Evolutionary conservation across 495 filamentous ascomycete species (phyloP).

Genomic region (Penicillium mononematosum): DNA sequence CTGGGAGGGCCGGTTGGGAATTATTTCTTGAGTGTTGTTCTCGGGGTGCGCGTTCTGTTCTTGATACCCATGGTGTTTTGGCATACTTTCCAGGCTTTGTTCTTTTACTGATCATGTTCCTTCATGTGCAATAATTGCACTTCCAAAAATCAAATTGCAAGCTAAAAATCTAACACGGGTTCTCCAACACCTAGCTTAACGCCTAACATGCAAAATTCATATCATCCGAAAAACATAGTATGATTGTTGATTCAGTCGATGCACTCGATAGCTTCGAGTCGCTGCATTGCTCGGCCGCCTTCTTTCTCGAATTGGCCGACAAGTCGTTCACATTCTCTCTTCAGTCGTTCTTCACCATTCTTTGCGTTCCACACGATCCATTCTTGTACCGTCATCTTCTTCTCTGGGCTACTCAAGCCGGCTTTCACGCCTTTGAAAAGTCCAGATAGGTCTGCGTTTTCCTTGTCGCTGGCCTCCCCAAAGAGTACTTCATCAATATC

Average conservation of each 20-base stretch:
- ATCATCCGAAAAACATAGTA: constrained; percentile 20
- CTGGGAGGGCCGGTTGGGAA: constrained; percentile 50
- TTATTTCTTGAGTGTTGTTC: constrained; percentile 36
- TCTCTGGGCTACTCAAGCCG: constrained; percentile 73
- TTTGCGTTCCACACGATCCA: constrained; percentile 84
- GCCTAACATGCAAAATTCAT: constrained; percentile 21
- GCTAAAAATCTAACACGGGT: constrained; percentile 5
- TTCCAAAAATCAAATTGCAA: constrained; percentile 5
- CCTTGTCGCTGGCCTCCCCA: constrained; percentile 48
- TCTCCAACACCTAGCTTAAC: constrained; percentile 18
- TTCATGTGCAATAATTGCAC: constrained; percentile 19
- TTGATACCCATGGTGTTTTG: constrained; percentile 45
- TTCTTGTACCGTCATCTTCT: constrained; percentile 86
- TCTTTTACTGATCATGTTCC: constrained; percentile 4
- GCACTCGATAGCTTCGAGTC: constrained; percentile 71
- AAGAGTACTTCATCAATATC: constrained; percentile 66
- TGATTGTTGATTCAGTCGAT: constrained; percentile 37
- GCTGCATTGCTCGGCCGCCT: constrained; percentile 71
- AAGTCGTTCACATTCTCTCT: constrained; percentile 74
- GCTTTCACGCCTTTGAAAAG: constrained; percentile 48
- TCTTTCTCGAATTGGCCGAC: constrained; percentile 79
- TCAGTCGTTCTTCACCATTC: constrained; percentile 73
- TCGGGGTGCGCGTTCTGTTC: constrained; percentile 7
- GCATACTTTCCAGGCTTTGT: constrained; percentile 11
- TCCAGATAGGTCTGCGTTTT: constrained; percentile 51